phyloP scores from a whole-genome alignment of 2,329 filamentous ascomycete species.

The Fusarium sp. region DNA sequence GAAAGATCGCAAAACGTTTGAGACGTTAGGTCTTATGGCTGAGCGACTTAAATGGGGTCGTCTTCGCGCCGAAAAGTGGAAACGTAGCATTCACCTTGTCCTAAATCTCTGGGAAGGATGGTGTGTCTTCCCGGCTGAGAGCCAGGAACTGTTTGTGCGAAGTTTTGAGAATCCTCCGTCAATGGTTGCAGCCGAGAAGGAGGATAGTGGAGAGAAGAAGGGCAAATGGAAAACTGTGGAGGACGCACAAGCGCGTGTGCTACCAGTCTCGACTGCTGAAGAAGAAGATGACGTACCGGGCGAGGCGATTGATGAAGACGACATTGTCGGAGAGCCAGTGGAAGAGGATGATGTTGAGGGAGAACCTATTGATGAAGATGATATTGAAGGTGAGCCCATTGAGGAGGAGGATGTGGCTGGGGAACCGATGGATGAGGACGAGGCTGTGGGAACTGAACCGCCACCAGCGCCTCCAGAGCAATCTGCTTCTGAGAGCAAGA shows the following conservation, averaged over 20 bases:
- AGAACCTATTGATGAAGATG: constrained; percentile 63
- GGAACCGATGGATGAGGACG: constrained; percentile 62
- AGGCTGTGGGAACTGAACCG: constrained; percentile 50
- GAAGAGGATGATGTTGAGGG: constrained; percentile 65
- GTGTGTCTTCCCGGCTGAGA: constrained; percentile 81
- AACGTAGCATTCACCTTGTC: constrained; percentile 78
- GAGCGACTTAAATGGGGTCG: constrained; percentile 84
- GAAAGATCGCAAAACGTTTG: constrained; percentile 78
- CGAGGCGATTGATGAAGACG: constrained; percentile 61
- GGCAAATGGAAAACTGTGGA: constrained; percentile 68
- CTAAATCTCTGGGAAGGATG: constrained; percentile 80
- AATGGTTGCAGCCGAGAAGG: constrained; percentile 51
- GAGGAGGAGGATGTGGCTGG: constrained; percentile 61
- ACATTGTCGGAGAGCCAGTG: constrained; percentile 61
- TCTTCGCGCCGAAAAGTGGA: constrained; percentile 87
- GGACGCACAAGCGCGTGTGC: constrained; percentile 31
- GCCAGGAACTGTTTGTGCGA: constrained; percentile 78
- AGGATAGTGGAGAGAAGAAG: constrained; percentile 52
- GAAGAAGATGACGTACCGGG: constrained; percentile 66
- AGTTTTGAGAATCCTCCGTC: constrained; percentile 80
- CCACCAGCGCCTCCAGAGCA: constrained; percentile 43
- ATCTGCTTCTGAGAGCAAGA: constrained; percentile 38
- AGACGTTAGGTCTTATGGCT: constrained; percentile 80
- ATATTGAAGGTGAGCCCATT: constrained; percentile 63
- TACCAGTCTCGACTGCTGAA: constrained; percentile 49